Base-by-base conservation (phyloP, 176 grass and related monocot species). In the Alopecurus myosuroides region DNA sequence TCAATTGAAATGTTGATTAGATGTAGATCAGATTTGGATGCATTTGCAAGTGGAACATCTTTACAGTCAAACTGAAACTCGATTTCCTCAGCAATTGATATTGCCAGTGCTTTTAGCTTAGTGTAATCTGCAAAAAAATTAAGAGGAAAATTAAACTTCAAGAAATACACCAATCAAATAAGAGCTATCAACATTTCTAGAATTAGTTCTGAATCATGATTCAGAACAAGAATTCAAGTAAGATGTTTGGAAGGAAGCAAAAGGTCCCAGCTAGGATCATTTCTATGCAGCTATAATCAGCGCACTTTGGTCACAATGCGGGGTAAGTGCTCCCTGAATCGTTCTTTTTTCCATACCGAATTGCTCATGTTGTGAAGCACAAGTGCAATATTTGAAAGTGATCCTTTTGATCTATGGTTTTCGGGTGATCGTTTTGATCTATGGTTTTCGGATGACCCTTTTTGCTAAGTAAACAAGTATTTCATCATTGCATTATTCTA, bases 31-130 rank as follows among this genome's bases (percentile, higher is more conserved):
- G 97, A 86, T 41, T 81, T 85, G 18, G 86, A 92, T 56, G 93
- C 93, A 92, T 91, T 99, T 69, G 73, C 86, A 75, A 96, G 76
- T 77, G 92, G 85, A 78, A 91, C 70, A 77, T 99, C 97, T 78
- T 88, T 85, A 89, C 82, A 95, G 30, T 92, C 87, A 66, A 94
- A 91, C 39, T 84, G 81, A 40, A 90, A 88, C 60, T 88, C 86
- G 11, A 93, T 94, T 89, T 99, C 97, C 85, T 99, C 97, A 46
- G 97, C 97, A 79, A 99, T 85, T 41, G 91, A 99, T 96, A 99
- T 94, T 48, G 97, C 93, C 50, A 99, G 85, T 10, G 97, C 97
- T 86, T 99, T 99, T 88, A 99, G 63, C 80, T 90, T 94, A 71
- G 89, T 85, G 84, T 96, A 99, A 83, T 99, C 97, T 99, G 81